Evolutionary conservation across 208 protist species (phyloP), one percentile per base, ranked within the genome.

Genomic region (Trypanosoma lewisi): DNA sequence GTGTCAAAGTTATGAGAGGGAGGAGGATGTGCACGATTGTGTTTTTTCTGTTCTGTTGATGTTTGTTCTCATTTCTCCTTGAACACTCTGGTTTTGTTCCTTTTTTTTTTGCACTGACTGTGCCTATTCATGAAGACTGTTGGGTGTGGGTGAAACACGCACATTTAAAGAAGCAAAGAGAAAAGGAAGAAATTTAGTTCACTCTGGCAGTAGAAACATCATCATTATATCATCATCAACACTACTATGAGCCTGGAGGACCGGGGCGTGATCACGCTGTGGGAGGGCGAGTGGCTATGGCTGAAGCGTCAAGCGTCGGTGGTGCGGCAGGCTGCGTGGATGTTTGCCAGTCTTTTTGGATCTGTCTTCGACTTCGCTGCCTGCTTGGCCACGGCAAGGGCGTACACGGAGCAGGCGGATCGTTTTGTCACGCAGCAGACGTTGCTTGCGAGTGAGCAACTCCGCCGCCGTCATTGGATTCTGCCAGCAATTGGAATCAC

Each of bases 281-380:
- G 87, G 85, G 78, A 66, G 25, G 85, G 84, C 8, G 87, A 94
- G 77, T 94, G 87, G 87, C 71, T 73, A 28, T 89, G 82, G 61
- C 80, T 91, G 45, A 82, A 81, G 67, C 65, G 67, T 2, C 69
- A 77, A 8, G 79, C 90, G 9, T 68, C 77, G 9, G 57, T 77
- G 67, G 70, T 77, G 63, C 74, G 84, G 11, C 58, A 72, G n/a
- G 62, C 48, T 14, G 66, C 45, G n/a, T 67, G 55, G 23, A 17
- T 63, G 23, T 56, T 41, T 28, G 60, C 60, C 21, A 33, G 25
- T 41, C 31, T 67, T 31, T 42, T 80, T 16, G 66, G 33, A 11
- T 45, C 48, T 11, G 55, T 77, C 11, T 67, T 89, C 2, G 77
- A 94, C 61, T 21, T 85, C 14, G 70, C 80, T 12, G 76, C 56